These are phyloP conservation scores for Paraglomus brasilianum DNA, from an alignment of 192 early-diverging fungal genomes.

Conservation along the genomic window DNA sequence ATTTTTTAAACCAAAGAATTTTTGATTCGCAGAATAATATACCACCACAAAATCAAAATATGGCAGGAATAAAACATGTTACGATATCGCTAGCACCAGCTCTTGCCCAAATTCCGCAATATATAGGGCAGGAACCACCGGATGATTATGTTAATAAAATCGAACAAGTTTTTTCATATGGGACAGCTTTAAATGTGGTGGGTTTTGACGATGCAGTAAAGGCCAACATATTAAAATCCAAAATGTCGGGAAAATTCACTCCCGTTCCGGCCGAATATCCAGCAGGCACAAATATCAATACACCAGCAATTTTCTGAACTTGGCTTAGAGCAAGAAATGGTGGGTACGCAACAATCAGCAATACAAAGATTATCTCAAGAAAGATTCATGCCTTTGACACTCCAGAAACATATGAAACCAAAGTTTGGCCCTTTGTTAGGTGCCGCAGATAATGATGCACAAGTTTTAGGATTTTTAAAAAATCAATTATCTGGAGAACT, in stretches of 20 bases:
- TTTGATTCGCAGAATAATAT: constrained; percentile 3
- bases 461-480: neutral
- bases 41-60: constrained; percentile 1
- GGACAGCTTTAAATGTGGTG: neutral
- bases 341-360: neutral
- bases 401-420: neutral
- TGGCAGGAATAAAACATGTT: constrained; percentile 7
- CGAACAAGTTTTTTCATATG: neutral
- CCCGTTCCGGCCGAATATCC: neutral
- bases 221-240: neutral
- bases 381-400: neutral
- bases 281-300: neutral
- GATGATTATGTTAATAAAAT: neutral
- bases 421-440: neutral
- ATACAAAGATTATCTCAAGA: neutral
- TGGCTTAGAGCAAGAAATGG: neutral
- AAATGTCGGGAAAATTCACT: neutral
- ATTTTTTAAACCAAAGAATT: neutral
- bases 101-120: neutral
- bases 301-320: constrained; percentile 1
- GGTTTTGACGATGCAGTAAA: constrained; percentile 6
- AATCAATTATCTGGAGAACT: neutral
- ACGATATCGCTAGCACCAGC: neutral
- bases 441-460: neutral
- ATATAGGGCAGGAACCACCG: neutral